Evolutionary conservation across 2,329 filamentous ascomycete species (phyloP).

Genomic region (Aciculosporium take): DNA sequence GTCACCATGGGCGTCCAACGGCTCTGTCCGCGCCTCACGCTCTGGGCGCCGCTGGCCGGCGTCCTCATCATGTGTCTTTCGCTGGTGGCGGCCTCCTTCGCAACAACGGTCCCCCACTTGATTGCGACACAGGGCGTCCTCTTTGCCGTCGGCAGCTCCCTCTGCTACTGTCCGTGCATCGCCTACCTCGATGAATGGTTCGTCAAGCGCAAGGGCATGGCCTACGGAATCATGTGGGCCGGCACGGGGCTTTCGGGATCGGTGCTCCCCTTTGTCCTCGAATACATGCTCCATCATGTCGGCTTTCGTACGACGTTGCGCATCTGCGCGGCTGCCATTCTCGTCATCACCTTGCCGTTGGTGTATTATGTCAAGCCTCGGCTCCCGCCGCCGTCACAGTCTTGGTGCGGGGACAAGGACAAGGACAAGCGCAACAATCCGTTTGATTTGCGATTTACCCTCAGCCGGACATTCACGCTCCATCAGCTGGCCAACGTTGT

Average conservation of each 20-base stretch:
- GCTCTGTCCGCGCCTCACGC: slow-evolving; percentile 22
- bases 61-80: slow-evolving; percentile 33
- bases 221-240: slow-evolving; percentile 41
- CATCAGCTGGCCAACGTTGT: slow-evolving; percentile 40
- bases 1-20: slow-evolving; percentile 30
- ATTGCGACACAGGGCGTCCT: slow-evolving; percentile 43
- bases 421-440: slow-evolving; percentile 15
- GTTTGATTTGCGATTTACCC: slow-evolving; percentile 31
- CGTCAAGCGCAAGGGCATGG: slow-evolving; percentile 32
- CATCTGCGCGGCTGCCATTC: slow-evolving; percentile 31
- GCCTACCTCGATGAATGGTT: slow-evolving; percentile 46
- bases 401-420: no score
- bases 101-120: slow-evolving; percentile 32
- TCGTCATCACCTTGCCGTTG: slow-evolving; percentile 34
- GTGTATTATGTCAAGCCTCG: slow-evolving; percentile 38
- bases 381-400: slow-evolving; percentile 24
- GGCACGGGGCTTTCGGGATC: slow-evolving; percentile 33
- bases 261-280: slow-evolving; percentile 29
- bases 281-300: slow-evolving; percentile 28
- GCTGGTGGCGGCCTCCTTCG: slow-evolving; percentile 33
- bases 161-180: slow-evolving; percentile 37
- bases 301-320: slow-evolving; percentile 30
- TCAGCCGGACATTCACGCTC: slow-evolving; percentile 36
- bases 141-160: slow-evolving; percentile 37
- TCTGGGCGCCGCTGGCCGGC: slow-evolving; percentile 25